These are phyloP conservation scores for Pythium coloratum DNA, from an alignment of 352 stramenopile species.

Conservation along the genomic window DNA sequence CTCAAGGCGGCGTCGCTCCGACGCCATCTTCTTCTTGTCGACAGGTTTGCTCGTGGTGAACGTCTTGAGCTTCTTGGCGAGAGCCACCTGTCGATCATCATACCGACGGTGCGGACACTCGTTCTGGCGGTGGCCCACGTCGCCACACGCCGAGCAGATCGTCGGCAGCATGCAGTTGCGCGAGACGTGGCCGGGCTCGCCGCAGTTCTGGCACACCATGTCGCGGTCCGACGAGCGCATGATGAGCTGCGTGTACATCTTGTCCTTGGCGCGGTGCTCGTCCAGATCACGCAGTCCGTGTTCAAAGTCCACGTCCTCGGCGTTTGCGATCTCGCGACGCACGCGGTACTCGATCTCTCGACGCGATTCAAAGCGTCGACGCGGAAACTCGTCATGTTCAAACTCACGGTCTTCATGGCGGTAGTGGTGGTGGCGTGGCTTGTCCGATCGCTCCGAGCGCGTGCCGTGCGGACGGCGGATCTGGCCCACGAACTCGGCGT, in stretches of 20 bases:
- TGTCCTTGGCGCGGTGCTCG: constrained; percentile 40
- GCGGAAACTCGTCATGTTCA: constrained; percentile 5
- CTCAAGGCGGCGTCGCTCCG: constrained; percentile 30
- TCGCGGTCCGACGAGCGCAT: constrained; percentile 56
- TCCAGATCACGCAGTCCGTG: constrained; percentile 60
- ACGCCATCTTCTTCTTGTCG: constrained; percentile 19
- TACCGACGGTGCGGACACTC: constrained; percentile 50
- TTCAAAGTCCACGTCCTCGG: constrained; percentile 71
- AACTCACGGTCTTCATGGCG: not conserved
- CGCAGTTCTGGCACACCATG: constrained; percentile 74
- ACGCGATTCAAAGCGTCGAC: not conserved
- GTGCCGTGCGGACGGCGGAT: constrained; percentile 16
- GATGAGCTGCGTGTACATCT: constrained; percentile 67
- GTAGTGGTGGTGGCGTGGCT: not conserved
- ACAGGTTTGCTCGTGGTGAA: not conserved
- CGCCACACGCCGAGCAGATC: constrained; percentile 82
- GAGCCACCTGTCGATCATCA: constrained; percentile 30
- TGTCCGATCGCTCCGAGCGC: not conserved
- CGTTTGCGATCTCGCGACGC: constrained; percentile 25
- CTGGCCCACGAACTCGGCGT: constrained; percentile 19
- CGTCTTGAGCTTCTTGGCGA: constrained; percentile 25
- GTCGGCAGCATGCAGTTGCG: constrained; percentile 69
- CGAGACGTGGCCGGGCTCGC: constrained; percentile 63
- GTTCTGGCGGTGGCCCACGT: constrained; percentile 51
- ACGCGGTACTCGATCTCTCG: constrained; percentile 23